phyloP scores from a whole-genome alignment of 768 basidiomycete genomes.

The Xanthoconium stramineum region DNA sequence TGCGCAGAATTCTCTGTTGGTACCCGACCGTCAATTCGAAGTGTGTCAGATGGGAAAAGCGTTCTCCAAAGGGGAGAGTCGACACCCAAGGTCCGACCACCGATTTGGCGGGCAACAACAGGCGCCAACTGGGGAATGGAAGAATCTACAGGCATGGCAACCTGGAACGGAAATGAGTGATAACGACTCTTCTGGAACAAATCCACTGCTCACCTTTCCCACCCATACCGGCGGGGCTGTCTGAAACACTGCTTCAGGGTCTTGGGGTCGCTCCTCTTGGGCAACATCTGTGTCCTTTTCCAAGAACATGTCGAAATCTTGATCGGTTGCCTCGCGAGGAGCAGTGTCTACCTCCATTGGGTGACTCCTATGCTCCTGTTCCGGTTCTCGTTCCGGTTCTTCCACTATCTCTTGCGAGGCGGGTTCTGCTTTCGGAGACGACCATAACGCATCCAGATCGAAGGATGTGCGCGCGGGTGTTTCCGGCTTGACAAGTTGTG shows the following conservation, averaged over 20 bases:
- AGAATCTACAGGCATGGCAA: slow-evolving; percentile 79
- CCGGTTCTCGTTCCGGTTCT: slow-evolving; percentile 26
- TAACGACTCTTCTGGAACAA: background rate
- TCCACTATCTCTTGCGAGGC: slow-evolving; percentile 18
- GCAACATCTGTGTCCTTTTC: slow-evolving; percentile 46
- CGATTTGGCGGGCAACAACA: slow-evolving; percentile 74
- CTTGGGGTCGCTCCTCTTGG: slow-evolving; percentile 30
- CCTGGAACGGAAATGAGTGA: slow-evolving; percentile 39
- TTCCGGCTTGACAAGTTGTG: slow-evolving; percentile 38
- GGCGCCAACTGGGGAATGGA: slow-evolving; percentile 62
- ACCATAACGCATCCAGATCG: slow-evolving; percentile 73
- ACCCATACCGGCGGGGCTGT: slow-evolving; percentile 64
- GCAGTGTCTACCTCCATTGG: slow-evolving; percentile 41
- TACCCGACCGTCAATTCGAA: slow-evolving; percentile 84
- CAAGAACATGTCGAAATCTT: slow-evolving; percentile 86
- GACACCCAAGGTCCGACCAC: slow-evolving; percentile 58
- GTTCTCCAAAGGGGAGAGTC: slow-evolving; percentile 69
- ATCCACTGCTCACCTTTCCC: slow-evolving; percentile 55
- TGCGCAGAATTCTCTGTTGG: slow-evolving; percentile 70
- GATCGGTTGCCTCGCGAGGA: slow-evolving; percentile 55
- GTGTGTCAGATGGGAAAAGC: slow-evolving; percentile 65
- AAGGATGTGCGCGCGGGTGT: slow-evolving; percentile 53
- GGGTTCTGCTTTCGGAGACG: slow-evolving; percentile 39
- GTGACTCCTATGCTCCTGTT: slow-evolving; percentile 39
- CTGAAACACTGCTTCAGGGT: slow-evolving; percentile 50